A percentile compares a stretch with the other conserved stretches of the same genome.
Evolutionary conservation across 139 green algal species (phyloP).

Genomic region (Chlorella sp.): DNA sequence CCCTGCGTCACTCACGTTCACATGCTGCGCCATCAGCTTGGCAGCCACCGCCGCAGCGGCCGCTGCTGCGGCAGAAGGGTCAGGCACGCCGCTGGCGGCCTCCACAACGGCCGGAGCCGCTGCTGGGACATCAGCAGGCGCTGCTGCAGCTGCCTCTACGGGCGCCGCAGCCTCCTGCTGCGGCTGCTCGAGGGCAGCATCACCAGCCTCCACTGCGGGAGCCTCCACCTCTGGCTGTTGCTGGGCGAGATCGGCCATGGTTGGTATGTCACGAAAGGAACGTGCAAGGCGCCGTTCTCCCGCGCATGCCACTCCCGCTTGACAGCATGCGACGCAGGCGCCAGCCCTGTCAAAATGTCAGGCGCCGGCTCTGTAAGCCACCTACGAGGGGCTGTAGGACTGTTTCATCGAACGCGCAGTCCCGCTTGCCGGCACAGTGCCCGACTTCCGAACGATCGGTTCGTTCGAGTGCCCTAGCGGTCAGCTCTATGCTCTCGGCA

Average conservation of each 20-base stretch:
- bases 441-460: no score
- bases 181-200: conserved; percentile 6
- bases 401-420: no score
- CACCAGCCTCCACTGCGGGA: background rate
- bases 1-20: background rate
- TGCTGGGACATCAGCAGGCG: background rate
- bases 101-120: background rate
- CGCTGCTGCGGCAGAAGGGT: conserved; percentile 26
- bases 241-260: conserved; percentile 1
- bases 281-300: background rate
- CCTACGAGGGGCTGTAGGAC: no score
- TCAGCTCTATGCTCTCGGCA: no score
- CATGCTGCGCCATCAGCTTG: conserved; percentile 34
- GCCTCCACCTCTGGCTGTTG: background rate
- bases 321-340: no score
- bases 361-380: no score
- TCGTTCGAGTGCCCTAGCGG: no score
- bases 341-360: no score
- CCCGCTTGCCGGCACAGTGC: no score
- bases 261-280: background rate
- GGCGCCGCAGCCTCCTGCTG: background rate
- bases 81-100: background rate
- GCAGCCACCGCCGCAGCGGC: conserved; percentile 36
- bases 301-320: background rate
- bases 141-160: background rate